Evolutionary conservation across 495 filamentous ascomycete species (phyloP), one percentile per base, ranked within the genome.

Genomic region (Durotheca rogersii): DNA sequence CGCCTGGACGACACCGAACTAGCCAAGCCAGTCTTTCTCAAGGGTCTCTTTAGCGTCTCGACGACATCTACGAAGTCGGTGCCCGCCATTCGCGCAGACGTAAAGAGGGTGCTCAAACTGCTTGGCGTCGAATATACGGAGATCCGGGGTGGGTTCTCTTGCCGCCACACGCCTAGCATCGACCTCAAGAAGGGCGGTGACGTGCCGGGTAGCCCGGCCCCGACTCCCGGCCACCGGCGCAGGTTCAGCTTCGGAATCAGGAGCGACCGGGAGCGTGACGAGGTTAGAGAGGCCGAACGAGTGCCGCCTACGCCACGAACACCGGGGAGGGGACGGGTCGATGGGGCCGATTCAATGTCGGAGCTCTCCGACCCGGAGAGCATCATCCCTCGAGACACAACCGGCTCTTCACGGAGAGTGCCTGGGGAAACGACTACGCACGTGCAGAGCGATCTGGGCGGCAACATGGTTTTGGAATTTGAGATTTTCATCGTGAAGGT

Each of bases 401-500:
- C 50, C 38, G 51, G 51, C 1, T 56, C 60, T 47, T 46, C 71
- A 66, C 45, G 75, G 65, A 71, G 80, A 40, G 77, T 83, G 7
- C 75, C 86, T 6, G 88, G 88, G 2, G 88, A 92, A 64, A 94
- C 88, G 14, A 87, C 81, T 2, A 94, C 88, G 9, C 86, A 89
- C 42, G 88, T 95, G 5, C 88, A 94, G 62, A 90, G 81, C 53
- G 90, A 94, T 53, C 73, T 91, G 14, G 90, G 89, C 2, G 82
- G 81, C 25, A 88, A 81, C 55, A 79, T 94, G 75, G 77, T 87
- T 31, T 72, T 99, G 29, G 81, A 85, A 49, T 99, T 99, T 60
- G 93, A 99, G 64, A 96, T 98, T 43, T 81, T 97, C 53, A 90
- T 99, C 51, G 93, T 99, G 51, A 99, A 99, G 73, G 89, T 99